Base-by-base conservation (phyloP, 805 yeast genomes). In the Wickerhamomyces queroliae region DNA sequence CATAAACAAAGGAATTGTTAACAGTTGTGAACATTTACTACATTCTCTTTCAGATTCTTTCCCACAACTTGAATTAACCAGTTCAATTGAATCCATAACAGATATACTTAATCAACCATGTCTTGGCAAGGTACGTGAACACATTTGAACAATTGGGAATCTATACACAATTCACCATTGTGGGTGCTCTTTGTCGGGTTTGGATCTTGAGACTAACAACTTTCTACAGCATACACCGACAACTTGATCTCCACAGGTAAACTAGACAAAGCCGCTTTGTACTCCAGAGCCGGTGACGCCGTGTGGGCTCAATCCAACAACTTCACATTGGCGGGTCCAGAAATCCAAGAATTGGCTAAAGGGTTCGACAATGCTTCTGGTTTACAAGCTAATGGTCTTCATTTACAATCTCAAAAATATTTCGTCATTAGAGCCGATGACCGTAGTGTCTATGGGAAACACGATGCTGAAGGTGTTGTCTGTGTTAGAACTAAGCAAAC, bases 401-500 rank as follows among this genome's bases (percentile, higher is more conserved):
- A 86, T 59, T 70, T 86, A 41, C 83, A 80, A 58, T 87, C 89
- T 39, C 80, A 79, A 56, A 93, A 93, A 65, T 90, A 90, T 70
- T 86, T 91, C 62, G 68, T 88, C 49, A 74, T 93, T 53, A 80
- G 80, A 55, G 95, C 96, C 12, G 97, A 91, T 58, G 91, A 82
- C 37, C 80, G 97, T 66, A 83, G 95, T 43, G 85, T 93, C 53
- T 91, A 93, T 62, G 98, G 96, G 49, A 91, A 91, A 64, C 79
- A 76, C 54, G 95, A 84, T 37, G 89, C 83, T 45, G 85, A 83
- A 53, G 99, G 99, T 53, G 73, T 91, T 40, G 67, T 93, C 48
- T 83, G 87, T 49, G 97, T 91, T 35, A 85, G 95, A 73, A 89
- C 98, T 40, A 86, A 80, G 59, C 98, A 91, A 66, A 89, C 97